Conservation (phyloP, 441 rosid species). For the Adansonia rubrostipa region DNA sequence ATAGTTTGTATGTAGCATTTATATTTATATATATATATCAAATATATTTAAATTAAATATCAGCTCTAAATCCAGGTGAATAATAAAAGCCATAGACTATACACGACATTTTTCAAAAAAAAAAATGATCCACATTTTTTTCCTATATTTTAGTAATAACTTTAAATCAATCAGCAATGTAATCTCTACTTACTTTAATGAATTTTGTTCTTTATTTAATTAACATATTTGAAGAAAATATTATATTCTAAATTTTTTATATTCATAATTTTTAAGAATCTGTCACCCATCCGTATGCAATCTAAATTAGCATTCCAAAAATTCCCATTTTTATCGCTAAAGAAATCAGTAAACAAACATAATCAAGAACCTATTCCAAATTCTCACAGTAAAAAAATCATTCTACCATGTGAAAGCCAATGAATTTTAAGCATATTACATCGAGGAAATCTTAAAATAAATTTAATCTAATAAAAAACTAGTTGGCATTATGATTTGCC, state of each 20-base stretch:
- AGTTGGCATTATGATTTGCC: conserved; percentile 38
- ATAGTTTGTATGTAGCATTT: neutral
- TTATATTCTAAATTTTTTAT: too few relatives aligned
- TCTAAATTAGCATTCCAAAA: too few relatives aligned
- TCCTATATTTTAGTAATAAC: neutral
- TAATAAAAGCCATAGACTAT: neutral
- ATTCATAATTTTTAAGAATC: too few relatives aligned
- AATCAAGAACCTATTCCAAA: conserved; percentile 45
- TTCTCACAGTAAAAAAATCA: conserved; percentile 41
- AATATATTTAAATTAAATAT: too few relatives aligned
- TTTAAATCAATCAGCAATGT: neutral
- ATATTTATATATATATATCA: neutral
- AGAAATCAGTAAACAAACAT: neutral
- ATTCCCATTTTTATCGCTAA: neutral
- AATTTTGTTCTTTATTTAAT: too few relatives aligned
- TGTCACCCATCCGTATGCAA: too few relatives aligned
- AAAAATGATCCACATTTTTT: neutral
- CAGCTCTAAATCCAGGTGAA: too few relatives aligned
- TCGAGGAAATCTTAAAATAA: conserved; percentile 32
- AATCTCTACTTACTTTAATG: neutral
- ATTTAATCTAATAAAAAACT: conserved; percentile 25
- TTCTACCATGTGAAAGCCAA: conserved; percentile 45
- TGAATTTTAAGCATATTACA: conserved; percentile 20
- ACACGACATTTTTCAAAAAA: neutral
- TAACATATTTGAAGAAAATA: too few relatives aligned